A percentile compares a stretch with the other conserved stretches of the same genome.
Evolutionary conservation across 73 alveolate species (phyloP).

Genomic region (Paramecium bursaria): DNA sequence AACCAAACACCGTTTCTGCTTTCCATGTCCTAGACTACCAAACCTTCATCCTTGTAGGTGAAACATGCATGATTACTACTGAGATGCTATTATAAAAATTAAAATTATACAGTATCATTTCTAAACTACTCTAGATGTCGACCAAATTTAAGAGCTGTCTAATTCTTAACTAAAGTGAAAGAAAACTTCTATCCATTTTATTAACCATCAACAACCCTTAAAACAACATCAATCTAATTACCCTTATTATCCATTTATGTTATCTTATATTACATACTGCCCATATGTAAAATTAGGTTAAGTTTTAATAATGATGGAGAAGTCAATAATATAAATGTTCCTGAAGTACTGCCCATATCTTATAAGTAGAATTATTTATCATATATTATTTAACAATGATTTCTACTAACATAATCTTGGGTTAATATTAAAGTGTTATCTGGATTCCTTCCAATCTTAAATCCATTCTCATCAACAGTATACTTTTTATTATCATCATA

Average conservation of each 20-base stretch:
- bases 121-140: conserved; percentile 22
- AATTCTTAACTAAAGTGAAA: conserved; percentile 14
- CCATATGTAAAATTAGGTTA: conserved; percentile 42
- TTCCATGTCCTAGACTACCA: conserved; percentile 34
- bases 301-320: conserved; percentile 27
- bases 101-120: conserved; percentile 15
- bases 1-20: conserved; percentile 62
- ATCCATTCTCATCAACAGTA: not conserved
- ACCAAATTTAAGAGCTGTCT: conserved; percentile 33
- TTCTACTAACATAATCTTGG: conserved; percentile 58
- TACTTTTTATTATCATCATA: conserved; percentile 2
- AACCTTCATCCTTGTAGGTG: conserved; percentile 46
- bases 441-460: conserved; percentile 36
- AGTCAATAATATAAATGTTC: conserved; percentile 23
- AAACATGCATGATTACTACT: conserved; percentile 19
- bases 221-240: conserved; percentile 36
- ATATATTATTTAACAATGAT: conserved; percentile 9
- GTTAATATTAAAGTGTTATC: not conserved
- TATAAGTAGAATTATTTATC: conserved; percentile 25
- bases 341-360: conserved; percentile 59
- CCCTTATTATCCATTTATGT: not conserved
- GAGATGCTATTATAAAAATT: conserved; percentile 11
- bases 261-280: conserved; percentile 52
- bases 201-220: conserved; percentile 20
- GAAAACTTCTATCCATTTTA: not conserved